phyloP scores from a whole-genome alignment of 2,329 filamentous ascomycete genomes.

The Thelonectria discophora region DNA sequence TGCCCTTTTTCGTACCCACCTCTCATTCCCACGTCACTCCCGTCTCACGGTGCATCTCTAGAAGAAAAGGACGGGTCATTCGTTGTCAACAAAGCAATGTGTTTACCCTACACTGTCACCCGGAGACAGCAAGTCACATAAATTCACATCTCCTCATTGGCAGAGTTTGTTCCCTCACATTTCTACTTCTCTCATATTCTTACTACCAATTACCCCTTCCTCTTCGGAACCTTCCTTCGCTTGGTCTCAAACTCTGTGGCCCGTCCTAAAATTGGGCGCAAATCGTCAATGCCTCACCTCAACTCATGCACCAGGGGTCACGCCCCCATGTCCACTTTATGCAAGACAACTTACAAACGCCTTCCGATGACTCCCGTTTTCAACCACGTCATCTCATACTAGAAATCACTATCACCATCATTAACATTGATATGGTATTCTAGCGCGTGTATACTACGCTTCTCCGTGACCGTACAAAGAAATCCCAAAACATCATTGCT shows the following conservation, averaged over 20 bases:
- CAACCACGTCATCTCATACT: constrained; percentile 21
- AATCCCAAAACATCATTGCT: constrained; percentile 3
- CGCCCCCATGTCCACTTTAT: constrained; percentile 26
- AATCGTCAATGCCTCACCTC: constrained; percentile 19
- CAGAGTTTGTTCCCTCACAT: not conserved
- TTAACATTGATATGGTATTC: not conserved
- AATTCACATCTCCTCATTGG: not conserved
- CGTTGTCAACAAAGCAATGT: not conserved
- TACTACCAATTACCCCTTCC: constrained; percentile 1
- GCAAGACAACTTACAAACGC: constrained; percentile 20
- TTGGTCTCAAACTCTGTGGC: constrained; percentile 12
- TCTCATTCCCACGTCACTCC: constrained; percentile 21
- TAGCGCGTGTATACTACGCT: not conserved
- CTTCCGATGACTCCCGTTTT: constrained; percentile 9
- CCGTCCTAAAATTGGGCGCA: constrained; percentile 17
- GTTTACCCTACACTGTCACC: constrained; percentile 2
- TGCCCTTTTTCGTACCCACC: not conserved
- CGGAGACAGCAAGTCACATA: constrained; percentile 5
- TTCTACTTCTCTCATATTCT: constrained; percentile 1
- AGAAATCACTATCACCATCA: no score
- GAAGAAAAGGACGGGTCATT: constrained; percentile 16
- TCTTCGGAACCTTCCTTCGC: not conserved
- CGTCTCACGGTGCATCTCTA: not conserved
- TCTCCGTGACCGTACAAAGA: not conserved
- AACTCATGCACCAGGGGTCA: constrained; percentile 19